These are phyloP conservation scores for Euphorbia corollata DNA, from an alignment of 441 rosid genomes.

Conservation along the genomic window DNA sequence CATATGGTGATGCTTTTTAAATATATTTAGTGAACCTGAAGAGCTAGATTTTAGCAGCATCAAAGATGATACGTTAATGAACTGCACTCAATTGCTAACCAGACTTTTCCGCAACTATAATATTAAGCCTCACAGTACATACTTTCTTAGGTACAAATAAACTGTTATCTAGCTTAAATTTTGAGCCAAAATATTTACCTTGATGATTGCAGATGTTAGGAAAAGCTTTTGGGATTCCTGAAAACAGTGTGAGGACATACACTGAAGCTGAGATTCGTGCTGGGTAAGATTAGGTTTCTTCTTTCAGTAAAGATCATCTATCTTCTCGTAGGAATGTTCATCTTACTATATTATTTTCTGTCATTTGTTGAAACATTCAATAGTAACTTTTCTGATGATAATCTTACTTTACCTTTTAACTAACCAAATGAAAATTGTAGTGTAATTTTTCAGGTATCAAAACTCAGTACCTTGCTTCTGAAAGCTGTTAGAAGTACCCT, in stretches of 20 bases:
- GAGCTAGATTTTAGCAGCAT: conserved; percentile 4
- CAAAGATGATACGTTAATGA: neutral
- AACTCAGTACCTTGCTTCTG: conserved; percentile 74
- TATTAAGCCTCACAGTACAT: neutral
- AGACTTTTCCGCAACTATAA: neutral
- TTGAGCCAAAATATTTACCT: conserved; percentile 5
- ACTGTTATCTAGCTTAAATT: neutral
- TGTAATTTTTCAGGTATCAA: conserved; percentile 88
- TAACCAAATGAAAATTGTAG: conserved; percentile 32
- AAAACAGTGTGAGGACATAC: conserved; percentile 76
- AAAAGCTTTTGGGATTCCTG: conserved; percentile 86
- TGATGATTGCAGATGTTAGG: conserved; percentile 63
- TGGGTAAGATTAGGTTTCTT: conserved; percentile 50
- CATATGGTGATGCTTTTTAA: neutral
- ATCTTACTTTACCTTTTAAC: conserved; percentile 18
- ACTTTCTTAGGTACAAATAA: neutral
- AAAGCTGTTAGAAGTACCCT: conserved; percentile 71
- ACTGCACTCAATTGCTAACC: no score
- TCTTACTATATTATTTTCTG: conserved; percentile 5
- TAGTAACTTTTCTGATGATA: neutral
- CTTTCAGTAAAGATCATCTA: neutral
- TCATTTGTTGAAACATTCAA: conserved; percentile 3
- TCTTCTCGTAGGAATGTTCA: neutral
- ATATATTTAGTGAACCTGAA: neutral
- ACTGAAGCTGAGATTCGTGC: conserved; percentile 99